Base-by-base conservation (phyloP, 1,139 yeast genomes). In the Scheffersomyces insectosa region DNA sequence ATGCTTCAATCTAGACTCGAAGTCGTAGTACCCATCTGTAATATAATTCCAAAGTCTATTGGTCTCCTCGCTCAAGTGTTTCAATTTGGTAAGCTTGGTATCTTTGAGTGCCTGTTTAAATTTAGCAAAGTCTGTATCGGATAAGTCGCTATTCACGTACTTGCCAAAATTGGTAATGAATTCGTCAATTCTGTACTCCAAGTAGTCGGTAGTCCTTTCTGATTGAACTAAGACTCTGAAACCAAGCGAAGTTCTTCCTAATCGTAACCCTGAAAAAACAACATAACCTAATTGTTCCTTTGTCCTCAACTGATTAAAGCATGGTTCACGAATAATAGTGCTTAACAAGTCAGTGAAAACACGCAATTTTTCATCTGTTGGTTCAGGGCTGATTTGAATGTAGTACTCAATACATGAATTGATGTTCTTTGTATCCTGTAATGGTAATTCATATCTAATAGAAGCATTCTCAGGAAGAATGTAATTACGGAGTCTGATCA, bases 281-380 rank as follows among this genome's bases (percentile, higher is more conserved):
- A 93, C 90, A 58, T 88, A 88, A 2, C 96, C 96, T 31, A 88
- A 72, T 61, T 93, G 98, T 64, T 93, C 99, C 55, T 88, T 85
- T 3, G 99, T 93, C 63, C 99, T 78, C 44, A 93, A 75, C 51
- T 87, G 88, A 60, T 88, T 85, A 63, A 93, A 93, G 42, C 91
- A 87, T 1, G 97, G 97, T 60, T 91, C 98, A 49, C 79, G 81
- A 39, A 86, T 72, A 48, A 90, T 75, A 43, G 88, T 90, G 0
- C 85, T 79, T 39, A 89, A 64, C 42, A 93, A 66, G 41, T 86
- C 90, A 14, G 85, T 73, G 42, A 80, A 59, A 0, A 89, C 69
- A 37, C 73, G 59, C 29, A 60, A 45, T 34, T 55, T 59, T 14
- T 54, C 55, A 44, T 68, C 61, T 10, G 63, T 55, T 25, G 76